Base-by-base conservation (phyloP, 805 yeast genomes). In the Yamadazyma tumulicola region DNA sequence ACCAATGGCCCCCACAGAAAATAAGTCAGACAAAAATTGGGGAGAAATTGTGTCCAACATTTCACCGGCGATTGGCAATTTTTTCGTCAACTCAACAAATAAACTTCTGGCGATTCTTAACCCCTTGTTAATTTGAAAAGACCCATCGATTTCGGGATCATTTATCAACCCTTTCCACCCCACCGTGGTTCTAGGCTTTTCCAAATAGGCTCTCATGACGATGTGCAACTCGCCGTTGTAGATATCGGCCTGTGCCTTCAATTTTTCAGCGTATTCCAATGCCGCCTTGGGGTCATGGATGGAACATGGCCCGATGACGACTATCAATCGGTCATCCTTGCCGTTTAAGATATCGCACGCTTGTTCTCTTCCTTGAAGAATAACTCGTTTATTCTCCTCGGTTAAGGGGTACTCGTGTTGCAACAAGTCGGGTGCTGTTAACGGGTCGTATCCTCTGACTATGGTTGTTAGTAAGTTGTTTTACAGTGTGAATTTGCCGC, bases 161-260 rank as follows among this genome's bases (percentile, higher is more conserved):
- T 91, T 91, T 53, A 91, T 93, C 47, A 91, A 73, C 49, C 98
- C 98, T 67, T 91, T 91, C 98, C 98, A 91, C 41, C 98, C 98
- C 29, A 93, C 97, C 19, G 97, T 91, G 33, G 98, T 91, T 67
- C 98, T 80, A 51, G 98, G 98, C 66, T 91, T 91, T 62, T 91
- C 98, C 54, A 93, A 73, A 69, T 93, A 93, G 3, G 97, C 97
- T 67, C 98, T 81, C 98, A 93, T 93, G 43, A 93, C 81, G 39
- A 93, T 81, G 38, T 80, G 76, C 41, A 93, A 72, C 48, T 91
- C 96, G 31, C 75, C 79, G 45, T 81, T 71, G 44, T 84, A 69
- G 54, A 78, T 72, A 37, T 77, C 77, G 27, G 83, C 65, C 23
- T 81, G 56, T 35, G 67, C 69, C 28, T 75, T 62, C 38, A 91